Base-by-base conservation (phyloP, 108 stramenopile species). In the Mayamaea pseudoterrestris region DNA sequence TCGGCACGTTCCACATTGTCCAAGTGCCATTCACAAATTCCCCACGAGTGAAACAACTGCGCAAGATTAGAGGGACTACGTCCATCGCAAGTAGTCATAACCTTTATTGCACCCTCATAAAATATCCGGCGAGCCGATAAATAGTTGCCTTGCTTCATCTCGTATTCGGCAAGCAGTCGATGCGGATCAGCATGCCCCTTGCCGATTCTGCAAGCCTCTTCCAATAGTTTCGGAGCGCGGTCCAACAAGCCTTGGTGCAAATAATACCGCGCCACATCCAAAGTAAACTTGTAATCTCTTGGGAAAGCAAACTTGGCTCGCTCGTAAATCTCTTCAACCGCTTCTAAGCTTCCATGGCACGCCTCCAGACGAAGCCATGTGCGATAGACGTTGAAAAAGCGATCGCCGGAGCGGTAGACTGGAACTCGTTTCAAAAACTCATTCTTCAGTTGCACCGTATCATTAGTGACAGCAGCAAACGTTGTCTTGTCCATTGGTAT, bases 311-410 rank as follows among this genome's bases (percentile, higher is more conserved):
- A 26, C 9, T 63, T 54, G 7, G 81, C 86, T 34, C 70, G 63
- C 29, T 54, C 59, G 67, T 72, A 80, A 14, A 80, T 71, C 41
- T 62, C 55, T 50, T 77, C 59, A 2, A 71, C 68, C 20, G 61
- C 46, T 22, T 75, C 74, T 23, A 49, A 55, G 8, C 47, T 70
- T 9, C 81, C 81, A 51, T 80, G 57, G 13, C 61, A 61, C 54
- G 78, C 69, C 53, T 88, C 86, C 50, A 88, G 55, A 7, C 79
- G 63, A 21, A 72, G 72, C 81, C 81, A 88, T 30, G 76, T 77
- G 11, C 66, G 62, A 57, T 73, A 83, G 11, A 88, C 77, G 39
- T 68, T 55, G 26, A 80, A 43, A 62, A 82, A 88, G 43, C 78
- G 78, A 55, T 88, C 81, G 11, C 81, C 81, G 14, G 73, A 65